These are phyloP conservation scores for Paraconiothyrium brasiliense DNA, from an alignment of 2,329 filamentous ascomycete genomes.

Conservation along the genomic window DNA sequence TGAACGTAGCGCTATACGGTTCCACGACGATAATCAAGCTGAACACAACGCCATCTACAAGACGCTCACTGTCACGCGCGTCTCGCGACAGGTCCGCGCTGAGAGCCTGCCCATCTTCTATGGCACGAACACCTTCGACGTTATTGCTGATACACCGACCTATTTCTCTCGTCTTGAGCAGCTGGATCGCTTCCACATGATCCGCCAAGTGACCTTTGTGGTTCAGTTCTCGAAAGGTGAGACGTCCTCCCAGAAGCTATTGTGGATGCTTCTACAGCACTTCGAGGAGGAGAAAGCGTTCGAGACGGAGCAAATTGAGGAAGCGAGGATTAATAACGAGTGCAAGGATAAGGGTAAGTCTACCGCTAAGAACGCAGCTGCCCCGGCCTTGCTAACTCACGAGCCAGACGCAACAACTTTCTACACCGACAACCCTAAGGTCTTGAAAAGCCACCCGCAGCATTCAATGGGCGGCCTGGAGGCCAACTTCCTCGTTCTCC, in stretches of 20 bases:
- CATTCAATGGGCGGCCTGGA: constrained; percentile 21
- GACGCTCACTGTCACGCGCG: constrained; percentile 21
- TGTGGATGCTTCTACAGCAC: constrained; percentile 23
- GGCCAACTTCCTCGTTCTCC: constrained; percentile 24
- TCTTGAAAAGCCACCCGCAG: constrained; percentile 19
- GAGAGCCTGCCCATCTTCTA: constrained; percentile 35
- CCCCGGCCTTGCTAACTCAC: not conserved
- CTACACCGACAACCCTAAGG: constrained; percentile 4
- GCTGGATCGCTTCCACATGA: constrained; percentile 30
- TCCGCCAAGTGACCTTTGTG: constrained; percentile 27
- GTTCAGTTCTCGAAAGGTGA: constrained; percentile 17
- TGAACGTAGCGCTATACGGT: constrained; percentile 24
- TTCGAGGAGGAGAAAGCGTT: constrained; percentile 23
- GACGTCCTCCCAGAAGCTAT: constrained; percentile 1
- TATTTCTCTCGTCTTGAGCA: constrained; percentile 32
- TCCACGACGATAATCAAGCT: constrained; percentile 28
- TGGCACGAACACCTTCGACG: constrained; percentile 29
- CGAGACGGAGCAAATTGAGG: not conserved
- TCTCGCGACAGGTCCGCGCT: constrained; percentile 26
- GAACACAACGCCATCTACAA: constrained; percentile 19
- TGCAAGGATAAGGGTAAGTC: not conserved
- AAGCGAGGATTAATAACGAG: not conserved
- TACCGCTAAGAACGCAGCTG: not conserved
- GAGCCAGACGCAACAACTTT: not conserved
- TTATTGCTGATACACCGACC: constrained; percentile 24